Evolutionary conservation across 768 basidiomycete genomes (phyloP).

Genomic region (Cyclocybe aegerita): DNA sequence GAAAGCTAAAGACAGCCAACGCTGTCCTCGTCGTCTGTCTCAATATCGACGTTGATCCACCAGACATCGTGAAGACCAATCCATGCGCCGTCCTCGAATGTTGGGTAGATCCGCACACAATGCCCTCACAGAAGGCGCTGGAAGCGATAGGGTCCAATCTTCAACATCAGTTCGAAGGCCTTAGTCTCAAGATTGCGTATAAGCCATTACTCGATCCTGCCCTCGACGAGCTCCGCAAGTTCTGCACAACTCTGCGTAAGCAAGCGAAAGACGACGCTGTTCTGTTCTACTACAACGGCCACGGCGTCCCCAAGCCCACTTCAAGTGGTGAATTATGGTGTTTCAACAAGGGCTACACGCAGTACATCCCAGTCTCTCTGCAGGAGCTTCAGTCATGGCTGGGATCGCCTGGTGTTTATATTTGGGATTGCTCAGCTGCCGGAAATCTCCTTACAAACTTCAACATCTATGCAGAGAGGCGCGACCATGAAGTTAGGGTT

Average conservation of each 20-base stretch:
- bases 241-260: constrained; percentile 80
- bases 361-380: constrained; percentile 96
- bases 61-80: constrained; percentile 95
- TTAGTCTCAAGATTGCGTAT: constrained; percentile 92
- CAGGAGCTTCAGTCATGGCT: constrained; percentile 94
- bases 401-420: constrained; percentile 92
- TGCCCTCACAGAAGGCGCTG: constrained; percentile 91
- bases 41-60: constrained; percentile 97
- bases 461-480: constrained; percentile 71
- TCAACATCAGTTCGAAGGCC: constrained; percentile 92
- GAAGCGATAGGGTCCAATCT: constrained; percentile 92
- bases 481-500: constrained; percentile 65
- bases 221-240: constrained; percentile 87
- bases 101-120: constrained; percentile 94
- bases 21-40: constrained; percentile 90
- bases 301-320: constrained; percentile 97
- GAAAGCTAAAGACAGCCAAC: constrained; percentile 88
- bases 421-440: constrained; percentile 99
- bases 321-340: constrained; percentile 97
- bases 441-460: constrained; percentile 92
- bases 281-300: constrained; percentile 97
- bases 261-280: constrained; percentile 92
- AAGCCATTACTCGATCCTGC: constrained; percentile 95
- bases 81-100: constrained; percentile 95
- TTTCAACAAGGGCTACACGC: constrained; percentile 95